Base-by-base conservation (phyloP, 768 basidiomycete species). In the Rhodotorula paludigena region DNA sequence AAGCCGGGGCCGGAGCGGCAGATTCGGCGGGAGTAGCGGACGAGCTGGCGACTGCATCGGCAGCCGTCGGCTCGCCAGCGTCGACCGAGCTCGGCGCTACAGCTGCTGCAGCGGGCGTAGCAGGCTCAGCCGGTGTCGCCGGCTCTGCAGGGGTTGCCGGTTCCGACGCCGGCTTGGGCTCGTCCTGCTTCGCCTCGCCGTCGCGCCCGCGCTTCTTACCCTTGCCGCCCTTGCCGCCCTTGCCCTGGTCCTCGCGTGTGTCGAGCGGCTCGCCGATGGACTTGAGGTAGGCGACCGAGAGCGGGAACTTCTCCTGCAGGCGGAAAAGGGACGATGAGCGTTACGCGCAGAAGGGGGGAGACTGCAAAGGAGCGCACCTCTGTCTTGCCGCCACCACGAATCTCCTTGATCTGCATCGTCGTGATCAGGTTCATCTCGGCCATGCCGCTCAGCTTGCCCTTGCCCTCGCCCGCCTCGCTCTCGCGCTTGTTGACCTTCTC, bases 381-480 rank as follows among this genome's bases (percentile, higher is more conserved):
- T 15, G 33, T 47, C 51, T 68, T 64, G 25, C 73, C 72, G 23
- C 66, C 64, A 6, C 70, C 61, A 8, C 63, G 11, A 12, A 64
- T 23, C 1, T 39, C 44, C 39, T 66, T 60, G 57, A 72, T 69
- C 52, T 42, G 42, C 51, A 52, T 33, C 39, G 52, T 63, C 48
- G 59, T 23, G 36, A 58, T 41, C 59, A 58, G n/a, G 69, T 71
- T 68, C 48, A 57, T 28, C 57, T 42, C 51, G 38, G 62, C 64
- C 41, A 55, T 58, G 45, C 85, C 83, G 21, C 80, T 76, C n/a
- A 81, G 80, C 15, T 87, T 76, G 71, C 85, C 88, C 77, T 92
- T 92, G 35, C 87, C 80, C 77, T 93, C 90, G 14, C 82, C 81
- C 51, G 82, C 79, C 1, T 82, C 78, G 6, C 82, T 68, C 18